Evolutionary conservation across 1,284 basidiomycete species (phyloP).

Genomic region (Gymnopus androsaceus): DNA sequence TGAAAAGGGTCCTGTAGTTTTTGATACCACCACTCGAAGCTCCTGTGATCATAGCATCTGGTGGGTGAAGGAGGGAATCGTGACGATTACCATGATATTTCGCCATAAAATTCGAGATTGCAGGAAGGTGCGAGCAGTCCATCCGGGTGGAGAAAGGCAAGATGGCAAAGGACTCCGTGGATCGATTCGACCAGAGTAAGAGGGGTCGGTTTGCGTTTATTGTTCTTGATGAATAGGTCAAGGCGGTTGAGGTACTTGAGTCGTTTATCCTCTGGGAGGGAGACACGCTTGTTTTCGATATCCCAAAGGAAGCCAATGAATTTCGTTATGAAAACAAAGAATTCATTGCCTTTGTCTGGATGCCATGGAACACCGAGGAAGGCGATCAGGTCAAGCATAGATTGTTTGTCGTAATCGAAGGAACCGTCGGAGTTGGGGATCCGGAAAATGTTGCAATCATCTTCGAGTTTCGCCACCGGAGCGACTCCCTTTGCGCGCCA

Average conservation of each 20-base stretch:
- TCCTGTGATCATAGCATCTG: constrained; percentile 7
- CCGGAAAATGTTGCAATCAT: constrained; percentile 23
- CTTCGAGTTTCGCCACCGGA: constrained; percentile 31
- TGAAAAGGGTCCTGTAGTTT: background rate
- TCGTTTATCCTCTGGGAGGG: constrained; percentile 19
- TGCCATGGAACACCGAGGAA: constrained; percentile 14
- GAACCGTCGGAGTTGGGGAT: constrained; percentile 8
- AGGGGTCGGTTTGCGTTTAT: background rate
- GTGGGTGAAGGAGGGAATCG: background rate
- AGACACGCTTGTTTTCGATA: constrained; percentile 12
- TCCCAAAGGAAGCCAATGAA: constrained; percentile 26
- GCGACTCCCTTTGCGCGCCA: constrained; percentile 18
- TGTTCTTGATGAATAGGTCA: constrained; percentile 1
- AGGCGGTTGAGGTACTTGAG: constrained; percentile 21
- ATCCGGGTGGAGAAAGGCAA: constrained; percentile 19
- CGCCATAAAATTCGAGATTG: constrained; percentile 14
- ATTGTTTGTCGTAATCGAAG: constrained; percentile 4
- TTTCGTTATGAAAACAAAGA: constrained; percentile 7
- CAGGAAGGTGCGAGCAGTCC: constrained; percentile 6
- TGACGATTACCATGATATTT: background rate
- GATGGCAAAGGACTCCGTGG: constrained; percentile 21
- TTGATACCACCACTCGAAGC: constrained; percentile 1
- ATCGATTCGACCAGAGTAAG: constrained; percentile 16
- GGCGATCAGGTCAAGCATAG: background rate
- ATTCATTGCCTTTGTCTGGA: constrained; percentile 14